phyloP scores from a whole-genome alignment of 306 rosid species.

The Argentina anserina region DNA sequence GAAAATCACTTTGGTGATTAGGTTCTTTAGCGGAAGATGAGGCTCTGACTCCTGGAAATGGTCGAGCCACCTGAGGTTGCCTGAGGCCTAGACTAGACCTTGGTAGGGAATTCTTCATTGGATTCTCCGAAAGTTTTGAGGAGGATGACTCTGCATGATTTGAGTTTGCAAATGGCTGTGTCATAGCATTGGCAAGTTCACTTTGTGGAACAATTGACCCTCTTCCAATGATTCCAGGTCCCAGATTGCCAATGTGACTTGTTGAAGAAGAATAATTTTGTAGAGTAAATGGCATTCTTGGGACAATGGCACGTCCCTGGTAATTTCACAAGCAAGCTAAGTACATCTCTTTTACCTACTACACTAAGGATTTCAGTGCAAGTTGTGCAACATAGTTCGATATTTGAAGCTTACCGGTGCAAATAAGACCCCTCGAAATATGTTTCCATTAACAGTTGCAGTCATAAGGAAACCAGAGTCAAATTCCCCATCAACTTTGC shows the following conservation, averaged over 20 bases:
- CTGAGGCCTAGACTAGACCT: constrained; percentile 33
- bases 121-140: constrained; percentile 31
- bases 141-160: constrained; percentile 25
- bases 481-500: constrained; percentile 81
- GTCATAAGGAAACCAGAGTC: constrained; percentile 87
- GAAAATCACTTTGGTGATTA: constrained; percentile 68
- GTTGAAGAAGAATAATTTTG: neutral
- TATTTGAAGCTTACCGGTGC: constrained; percentile 64
- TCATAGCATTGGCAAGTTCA: constrained; percentile 11
- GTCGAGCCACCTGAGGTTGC: constrained; percentile 35
- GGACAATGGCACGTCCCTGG: constrained; percentile 43
- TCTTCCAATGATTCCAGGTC: constrained; percentile 28
- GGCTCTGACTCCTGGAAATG: constrained; percentile 39
- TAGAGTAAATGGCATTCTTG: neutral
- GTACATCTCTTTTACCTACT: neutral
- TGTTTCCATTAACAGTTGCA: constrained; percentile 69
- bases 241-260: neutral
- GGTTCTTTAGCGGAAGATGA: constrained; percentile 40
- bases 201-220: constrained; percentile 39
- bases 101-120: constrained; percentile 20
- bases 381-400: neutral
- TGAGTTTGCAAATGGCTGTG: constrained; percentile 37
- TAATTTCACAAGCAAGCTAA: constrained; percentile 11
- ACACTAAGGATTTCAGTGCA: neutral
- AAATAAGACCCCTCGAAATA: constrained; percentile 78